Base-by-base conservation (phyloP, 352 stramenopile species). In the Blastocystis sp. region DNA sequence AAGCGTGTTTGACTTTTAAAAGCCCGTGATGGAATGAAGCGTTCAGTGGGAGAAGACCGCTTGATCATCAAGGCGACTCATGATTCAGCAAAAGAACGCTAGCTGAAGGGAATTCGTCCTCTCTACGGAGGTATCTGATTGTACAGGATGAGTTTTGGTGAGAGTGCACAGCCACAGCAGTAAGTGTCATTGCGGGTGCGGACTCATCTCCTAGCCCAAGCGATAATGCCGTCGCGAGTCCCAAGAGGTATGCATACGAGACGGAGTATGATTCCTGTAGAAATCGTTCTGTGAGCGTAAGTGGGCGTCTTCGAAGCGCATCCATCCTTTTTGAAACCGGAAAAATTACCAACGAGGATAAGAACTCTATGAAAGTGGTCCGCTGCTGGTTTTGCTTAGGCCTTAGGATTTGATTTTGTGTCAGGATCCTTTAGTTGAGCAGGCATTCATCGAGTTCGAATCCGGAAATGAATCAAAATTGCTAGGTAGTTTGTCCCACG, bases 261-360 rank as follows among this genome's bases (percentile, higher is more conserved):
- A 38, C 34, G 10, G 21, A 1, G 17, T 21, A 43, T 67, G 38
- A 84, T 84, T 45, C 45, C 5, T 28, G 34, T 45, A 84, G 74
- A 70, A 67, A 84, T 67, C 74, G 74, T 38, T 84, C 74, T 69
- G 74, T 84, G 48, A 84, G 74, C 66, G 74, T 84, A 56, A 84
- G 74, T 69, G 74, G 74, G 23, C 59, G 74, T 52, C 40, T 84
- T 59, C 48, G 74, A 69, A 84, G 74, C n/a, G 74, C 74, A 38
- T 84, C 74, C 34, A 52, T 67, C 45, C 56, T 84, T 45, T 84
- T 84, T 70, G 74, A 84, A 45, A 56, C 74, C n/a, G 74, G 74
- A 38, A 84, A 84, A 43, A 84, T 84, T 52, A 69, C 74, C 17
- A 84, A 69, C 21, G 74, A 84, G 40, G 74, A 84, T 84, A 84